Evolutionary conservation across 345 rosid species (phyloP).

Genomic region (Firmiana major): DNA sequence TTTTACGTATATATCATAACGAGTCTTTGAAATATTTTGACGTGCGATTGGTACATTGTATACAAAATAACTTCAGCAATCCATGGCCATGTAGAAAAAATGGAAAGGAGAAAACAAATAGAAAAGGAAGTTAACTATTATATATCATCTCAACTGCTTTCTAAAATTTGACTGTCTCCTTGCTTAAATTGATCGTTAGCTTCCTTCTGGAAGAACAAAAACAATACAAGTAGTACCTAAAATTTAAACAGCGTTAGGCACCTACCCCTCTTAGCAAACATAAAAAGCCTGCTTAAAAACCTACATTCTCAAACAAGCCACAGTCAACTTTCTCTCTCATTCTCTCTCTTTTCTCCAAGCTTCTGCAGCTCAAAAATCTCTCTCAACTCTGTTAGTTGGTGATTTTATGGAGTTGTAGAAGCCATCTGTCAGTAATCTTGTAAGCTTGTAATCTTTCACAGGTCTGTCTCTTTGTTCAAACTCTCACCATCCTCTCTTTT

Average conservation of each 20-base stretch:
- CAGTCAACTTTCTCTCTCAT: background rate
- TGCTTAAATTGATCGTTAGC: conserved; percentile 19
- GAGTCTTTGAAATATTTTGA: too few species aligned
- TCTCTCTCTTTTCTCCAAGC: background rate
- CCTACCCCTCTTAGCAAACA: conserved; percentile 27
- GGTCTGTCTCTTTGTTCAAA: background rate
- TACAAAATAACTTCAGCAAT: background rate
- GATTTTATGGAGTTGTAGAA: conserved; percentile 30
- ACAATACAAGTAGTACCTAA: background rate
- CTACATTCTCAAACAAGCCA: conserved; percentile 44
- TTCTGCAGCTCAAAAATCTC: background rate
- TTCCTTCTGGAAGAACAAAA: conserved; percentile 18
- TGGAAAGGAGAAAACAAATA: background rate
- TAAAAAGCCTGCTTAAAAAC: conserved; percentile 20
- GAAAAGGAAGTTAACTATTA: conserved; percentile 5
- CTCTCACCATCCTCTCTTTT: background rate
- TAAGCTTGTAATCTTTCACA: background rate
- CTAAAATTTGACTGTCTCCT: conserved; percentile 2
- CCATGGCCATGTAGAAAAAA: background rate
- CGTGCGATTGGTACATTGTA: too few species aligned
- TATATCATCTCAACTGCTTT: background rate
- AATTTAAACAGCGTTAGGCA: conserved; percentile 33
- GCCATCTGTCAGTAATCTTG: conserved; percentile 10
- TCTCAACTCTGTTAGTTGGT: background rate
- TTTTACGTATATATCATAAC: too few species aligned